Evolutionary conservation across 2,329 filamentous ascomycete species (phyloP).

Genomic region (Sporothrix globosa): DNA sequence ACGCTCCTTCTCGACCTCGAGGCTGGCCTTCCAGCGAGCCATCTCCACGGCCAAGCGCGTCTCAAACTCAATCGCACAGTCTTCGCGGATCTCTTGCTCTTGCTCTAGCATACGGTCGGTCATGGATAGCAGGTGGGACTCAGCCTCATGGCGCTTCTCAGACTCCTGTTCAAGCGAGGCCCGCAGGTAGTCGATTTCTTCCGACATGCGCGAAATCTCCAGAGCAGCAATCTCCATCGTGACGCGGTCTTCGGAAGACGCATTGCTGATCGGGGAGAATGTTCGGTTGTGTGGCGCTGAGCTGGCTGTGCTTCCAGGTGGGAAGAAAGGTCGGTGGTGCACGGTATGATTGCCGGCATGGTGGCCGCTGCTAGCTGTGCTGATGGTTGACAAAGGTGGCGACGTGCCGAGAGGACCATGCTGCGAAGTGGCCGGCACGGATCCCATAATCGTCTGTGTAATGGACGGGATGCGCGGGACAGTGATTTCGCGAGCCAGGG

Average conservation of each 20-base stretch:
- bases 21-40: constrained; percentile 76
- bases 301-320: constrained; percentile 43
- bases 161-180: constrained; percentile 71
- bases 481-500: constrained; percentile 88
- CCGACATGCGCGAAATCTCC: constrained; percentile 77
- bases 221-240: constrained; percentile 82
- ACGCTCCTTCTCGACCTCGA: constrained; percentile 77
- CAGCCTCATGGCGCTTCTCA: constrained; percentile 69
- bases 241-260: constrained; percentile 56
- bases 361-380: constrained; percentile 37
- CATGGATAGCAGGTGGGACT: constrained; percentile 72
- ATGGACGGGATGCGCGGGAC: constrained; percentile 86
- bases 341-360: background rate
- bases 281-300: constrained; percentile 42
- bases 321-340: constrained; percentile 49
- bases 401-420: constrained; percentile 30
- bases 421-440: constrained; percentile 38
- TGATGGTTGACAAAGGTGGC: constrained; percentile 38
- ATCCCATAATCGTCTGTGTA: constrained; percentile 67
- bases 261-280: constrained; percentile 47
- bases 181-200: constrained; percentile 76
- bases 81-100: constrained; percentile 84
- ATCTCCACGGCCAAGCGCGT: constrained; percentile 72
- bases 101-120: constrained; percentile 67
- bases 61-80: constrained; percentile 87